phyloP scores from a whole-genome alignment of 495 filamentous ascomycete genomes.

The Aspergillus sclerotiicarbonarius region DNA sequence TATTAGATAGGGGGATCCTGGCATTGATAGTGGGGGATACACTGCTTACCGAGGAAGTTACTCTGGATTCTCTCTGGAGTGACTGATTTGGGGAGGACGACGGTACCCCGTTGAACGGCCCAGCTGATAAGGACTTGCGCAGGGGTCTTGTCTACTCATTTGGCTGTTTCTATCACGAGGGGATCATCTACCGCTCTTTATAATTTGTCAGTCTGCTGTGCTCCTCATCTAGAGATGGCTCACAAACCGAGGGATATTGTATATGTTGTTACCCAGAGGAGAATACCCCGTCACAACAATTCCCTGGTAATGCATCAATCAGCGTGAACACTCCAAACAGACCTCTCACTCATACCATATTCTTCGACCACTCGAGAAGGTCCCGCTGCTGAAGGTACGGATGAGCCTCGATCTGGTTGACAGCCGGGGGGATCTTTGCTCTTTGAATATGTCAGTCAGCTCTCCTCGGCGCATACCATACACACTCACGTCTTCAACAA shows the following conservation, averaged over 20 bases:
- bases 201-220: not conserved
- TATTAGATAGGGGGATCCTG: too few species aligned
- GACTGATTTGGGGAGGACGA: slow-evolving; percentile 55
- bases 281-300: slow-evolving; percentile 45
- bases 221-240: too few species aligned
- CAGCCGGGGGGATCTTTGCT: slow-evolving; percentile 56
- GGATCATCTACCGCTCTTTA: slow-evolving; percentile 51
- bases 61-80: slow-evolving; percentile 49
- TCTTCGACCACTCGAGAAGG: slow-evolving; percentile 41
- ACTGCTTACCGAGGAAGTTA: slow-evolving; percentile 39
- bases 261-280: slow-evolving; percentile 48
- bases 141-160: slow-evolving; percentile 62
- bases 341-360: slow-evolving; percentile 2
- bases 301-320: slow-evolving; percentile 12
- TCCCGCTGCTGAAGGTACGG: slow-evolving; percentile 69
- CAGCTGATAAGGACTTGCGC: slow-evolving; percentile 73
- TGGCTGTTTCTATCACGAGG: slow-evolving; percentile 49
- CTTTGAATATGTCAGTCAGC: slow-evolving; percentile 2
- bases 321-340: too few species aligned
- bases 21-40: too few species aligned
- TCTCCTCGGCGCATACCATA: not conserved
- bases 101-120: slow-evolving; percentile 69
- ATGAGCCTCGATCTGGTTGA: slow-evolving; percentile 82
- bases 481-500: slow-evolving; percentile 48
- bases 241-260: slow-evolving; percentile 27